phyloP scores from a whole-genome alignment of 176 grass and related monocot genomes.

The Ampelocalamus luodianensis region DNA sequence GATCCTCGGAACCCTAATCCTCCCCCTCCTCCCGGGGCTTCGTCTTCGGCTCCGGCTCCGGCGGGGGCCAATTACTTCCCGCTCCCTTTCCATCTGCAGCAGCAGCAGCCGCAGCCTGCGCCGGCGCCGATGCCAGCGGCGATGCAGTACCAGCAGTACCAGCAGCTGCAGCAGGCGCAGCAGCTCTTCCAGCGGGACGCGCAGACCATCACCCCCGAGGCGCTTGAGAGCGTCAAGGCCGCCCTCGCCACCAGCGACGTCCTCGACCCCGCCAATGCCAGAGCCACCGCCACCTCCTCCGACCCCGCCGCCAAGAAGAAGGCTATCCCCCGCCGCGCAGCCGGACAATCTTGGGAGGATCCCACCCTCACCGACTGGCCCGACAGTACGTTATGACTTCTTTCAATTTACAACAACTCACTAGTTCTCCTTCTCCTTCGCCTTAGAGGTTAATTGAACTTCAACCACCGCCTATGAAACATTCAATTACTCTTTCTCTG shows the following conservation, averaged over 20 bases:
- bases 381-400: conserved; percentile 59
- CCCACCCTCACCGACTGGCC: conserved; percentile 93
- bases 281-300: conserved; percentile 52
- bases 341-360: conserved; percentile 86
- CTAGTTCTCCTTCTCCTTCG: not conserved
- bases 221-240: conserved; percentile 93
- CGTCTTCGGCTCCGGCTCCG: conserved; percentile 13
- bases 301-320: conserved; percentile 66
- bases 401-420: not conserved
- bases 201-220: conserved; percentile 94
- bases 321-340: conserved; percentile 75
- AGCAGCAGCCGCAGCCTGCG: conserved; percentile 44
- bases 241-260: conserved; percentile 87
- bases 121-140: conserved; percentile 6
- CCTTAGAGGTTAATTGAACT: not conserved
- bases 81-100: conserved; percentile 88
- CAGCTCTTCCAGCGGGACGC: conserved; percentile 96
- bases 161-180: conserved; percentile 80
- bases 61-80: conserved; percentile 65
- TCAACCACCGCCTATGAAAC: not conserved
- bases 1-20: conserved; percentile 42
- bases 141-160: conserved; percentile 71
- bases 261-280: conserved; percentile 53
- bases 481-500: not conserved
- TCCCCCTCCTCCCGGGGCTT: conserved; percentile 38